Base-by-base conservation (phyloP, 2,329 filamentous ascomycete genomes). In the Coniella lustricola region DNA sequence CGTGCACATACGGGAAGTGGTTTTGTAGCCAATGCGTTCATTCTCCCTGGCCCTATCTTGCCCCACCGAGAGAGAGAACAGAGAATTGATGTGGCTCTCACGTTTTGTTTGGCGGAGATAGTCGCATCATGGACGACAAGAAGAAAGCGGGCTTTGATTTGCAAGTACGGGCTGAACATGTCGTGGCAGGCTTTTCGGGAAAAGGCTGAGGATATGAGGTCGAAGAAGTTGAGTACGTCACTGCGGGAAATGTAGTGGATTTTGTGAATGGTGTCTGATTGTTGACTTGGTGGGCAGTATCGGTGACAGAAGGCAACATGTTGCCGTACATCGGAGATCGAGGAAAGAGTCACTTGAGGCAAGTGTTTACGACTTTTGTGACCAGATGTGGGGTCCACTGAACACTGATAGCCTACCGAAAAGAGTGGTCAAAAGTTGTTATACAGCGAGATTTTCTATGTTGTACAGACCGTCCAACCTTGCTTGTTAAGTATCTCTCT, bases 101-200 rank as follows among this genome's bases (percentile, higher is more conserved):
- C n/a, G n/a, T n/a, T n/a, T n/a, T n/a, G n/a, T n/a, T n/a, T n/a
- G n/a, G n/a, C n/a, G n/a, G n/a, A n/a, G n/a, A 29, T 29, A 29
- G 40, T 43, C 50, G 48, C 37, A 44, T 31, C 34, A 44, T 50
- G 16, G 52, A 40, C 50, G 66, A 87, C 82, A 82, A 83, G 63
- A 85, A 90, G 79, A 80, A 79, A 69, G 84, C 85, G 65, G 86
- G 86, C 85, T 77, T n/a, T 90, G 61, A 88, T 90, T 77, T 84
- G 86, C 74, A 90, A 90, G 74, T 90, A 90, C 73, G 85, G 86
- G 63, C 74, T 88, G 59, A 83, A 85, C 63, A 73, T 75, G 63
- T 75, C 72, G 68, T 68, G 72, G 66, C 72, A 75, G 62, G 75
- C 72, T 64, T 75, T 73, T 65, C 64, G 71, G 59, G 71, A 74